phyloP scores from a whole-genome alignment of 306 rosid genomes.

The Lathyrus sativus region DNA sequence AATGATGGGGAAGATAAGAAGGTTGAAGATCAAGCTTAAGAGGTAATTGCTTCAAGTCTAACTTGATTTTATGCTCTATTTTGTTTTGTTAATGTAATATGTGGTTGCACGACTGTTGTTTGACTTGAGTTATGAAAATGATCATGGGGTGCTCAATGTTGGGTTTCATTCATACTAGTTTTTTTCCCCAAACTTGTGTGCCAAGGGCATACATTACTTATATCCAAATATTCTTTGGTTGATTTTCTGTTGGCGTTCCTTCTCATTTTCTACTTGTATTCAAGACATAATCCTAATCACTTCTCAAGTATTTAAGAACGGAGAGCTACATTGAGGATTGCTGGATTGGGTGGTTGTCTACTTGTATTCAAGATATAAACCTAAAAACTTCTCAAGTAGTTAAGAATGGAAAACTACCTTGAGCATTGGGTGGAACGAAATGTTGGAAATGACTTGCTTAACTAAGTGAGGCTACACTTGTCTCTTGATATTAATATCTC shows the following conservation, averaged over 20 bases:
- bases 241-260: background rate
- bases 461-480: background rate
- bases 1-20: conserved; percentile 61
- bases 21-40: conserved; percentile 49
- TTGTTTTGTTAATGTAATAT: background rate
- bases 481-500: background rate
- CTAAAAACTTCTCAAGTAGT: background rate
- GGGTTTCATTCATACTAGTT: background rate
- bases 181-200: background rate
- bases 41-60: conserved; percentile 27
- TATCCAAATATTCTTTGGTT: background rate
- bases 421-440: background rate
- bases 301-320: background rate
- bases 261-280: background rate
- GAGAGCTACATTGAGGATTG: background rate
- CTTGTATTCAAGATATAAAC: background rate
- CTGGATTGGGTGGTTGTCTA: background rate
- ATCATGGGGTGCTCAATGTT: background rate
- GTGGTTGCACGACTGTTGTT: background rate
- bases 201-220: background rate
- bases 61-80: conserved; percentile 1
- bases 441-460: background rate
- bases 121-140: background rate
- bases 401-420: background rate
- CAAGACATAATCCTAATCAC: background rate